Conservation (phyloP, 371 early-diverging fungal genomes). For the Haplosporangium sp. region DNA sequence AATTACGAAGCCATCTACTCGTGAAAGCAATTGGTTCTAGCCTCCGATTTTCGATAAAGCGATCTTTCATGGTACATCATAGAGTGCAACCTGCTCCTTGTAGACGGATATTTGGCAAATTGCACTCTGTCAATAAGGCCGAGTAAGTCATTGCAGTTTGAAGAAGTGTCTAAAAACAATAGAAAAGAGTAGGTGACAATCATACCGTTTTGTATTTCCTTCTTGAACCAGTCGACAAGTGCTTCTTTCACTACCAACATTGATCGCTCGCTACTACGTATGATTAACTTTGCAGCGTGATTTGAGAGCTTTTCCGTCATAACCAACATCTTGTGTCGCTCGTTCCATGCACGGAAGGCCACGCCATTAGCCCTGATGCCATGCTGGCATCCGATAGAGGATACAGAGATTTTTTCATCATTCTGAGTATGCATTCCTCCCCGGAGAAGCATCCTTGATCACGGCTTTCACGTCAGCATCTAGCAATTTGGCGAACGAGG, state of each 20-base stretch:
- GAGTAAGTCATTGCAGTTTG: too few relatives aligned
- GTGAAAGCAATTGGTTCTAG: background rate
- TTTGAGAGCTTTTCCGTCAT: too few relatives aligned
- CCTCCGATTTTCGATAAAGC: background rate
- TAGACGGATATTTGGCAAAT: background rate
- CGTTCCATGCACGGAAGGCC: too few relatives aligned
- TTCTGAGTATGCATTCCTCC: too few relatives aligned
- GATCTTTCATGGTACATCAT: background rate
- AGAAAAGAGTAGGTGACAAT: background rate
- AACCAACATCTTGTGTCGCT: too few relatives aligned
- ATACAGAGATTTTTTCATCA: too few relatives aligned
- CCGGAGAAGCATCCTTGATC: too few relatives aligned
- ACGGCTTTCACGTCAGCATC: too few relatives aligned
- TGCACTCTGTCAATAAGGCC: background rate
- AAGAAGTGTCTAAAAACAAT: background rate
- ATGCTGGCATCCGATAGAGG: too few relatives aligned
- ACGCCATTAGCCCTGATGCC: too few relatives aligned
- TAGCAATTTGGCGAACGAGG: too few relatives aligned
- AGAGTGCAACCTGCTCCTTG: background rate
- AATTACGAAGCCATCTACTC: constrained; percentile 2
- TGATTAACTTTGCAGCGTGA: background rate
- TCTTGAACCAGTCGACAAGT: background rate
- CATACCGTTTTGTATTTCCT: too few relatives aligned
- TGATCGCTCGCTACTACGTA: background rate
- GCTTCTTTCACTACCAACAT: constrained; percentile 2